Conservation (phyloP, 305 asterid genomes). For the Petunia hybrid region DNA sequence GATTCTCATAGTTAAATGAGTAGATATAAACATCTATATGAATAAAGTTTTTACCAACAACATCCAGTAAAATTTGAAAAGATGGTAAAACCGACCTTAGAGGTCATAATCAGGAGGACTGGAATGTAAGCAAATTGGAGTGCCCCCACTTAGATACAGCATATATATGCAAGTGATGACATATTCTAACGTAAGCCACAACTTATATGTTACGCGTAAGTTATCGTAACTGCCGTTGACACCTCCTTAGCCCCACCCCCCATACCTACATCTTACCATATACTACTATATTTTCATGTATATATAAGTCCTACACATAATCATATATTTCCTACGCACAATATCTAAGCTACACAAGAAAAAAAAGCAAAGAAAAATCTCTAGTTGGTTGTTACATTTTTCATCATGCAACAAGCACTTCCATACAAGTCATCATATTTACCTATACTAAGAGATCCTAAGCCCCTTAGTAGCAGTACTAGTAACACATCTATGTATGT, state of each 20-base stretch:
- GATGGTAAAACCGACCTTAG: background rate
- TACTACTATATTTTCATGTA: background rate
- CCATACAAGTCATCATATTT: constrained; percentile 21
- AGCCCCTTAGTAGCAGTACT: too few species aligned
- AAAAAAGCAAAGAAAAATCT: background rate
- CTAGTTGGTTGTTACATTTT: background rate
- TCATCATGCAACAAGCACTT: constrained; percentile 26
- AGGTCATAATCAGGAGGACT: background rate
- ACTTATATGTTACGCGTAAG: constrained; percentile 46
- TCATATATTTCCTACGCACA: background rate
- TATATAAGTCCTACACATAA: background rate
- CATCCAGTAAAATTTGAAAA: background rate
- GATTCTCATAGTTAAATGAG: too few species aligned
- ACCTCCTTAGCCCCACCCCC: background rate
- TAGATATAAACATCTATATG: too few species aligned
- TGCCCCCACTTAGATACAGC: constrained; percentile 29
- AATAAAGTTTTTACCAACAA: background rate
- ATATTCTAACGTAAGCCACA: constrained; percentile 47
- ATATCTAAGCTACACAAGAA: background rate
- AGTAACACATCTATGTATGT: constrained; percentile 6
- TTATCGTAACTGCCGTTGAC: constrained; percentile 50
- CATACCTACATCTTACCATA: background rate
- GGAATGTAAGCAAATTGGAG: constrained; percentile 10
- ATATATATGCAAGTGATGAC: constrained; percentile 39
- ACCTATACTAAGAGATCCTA: background rate